Conservation (phyloP, 2,329 filamentous ascomycete species). For the Fusarium algeriense region DNA sequence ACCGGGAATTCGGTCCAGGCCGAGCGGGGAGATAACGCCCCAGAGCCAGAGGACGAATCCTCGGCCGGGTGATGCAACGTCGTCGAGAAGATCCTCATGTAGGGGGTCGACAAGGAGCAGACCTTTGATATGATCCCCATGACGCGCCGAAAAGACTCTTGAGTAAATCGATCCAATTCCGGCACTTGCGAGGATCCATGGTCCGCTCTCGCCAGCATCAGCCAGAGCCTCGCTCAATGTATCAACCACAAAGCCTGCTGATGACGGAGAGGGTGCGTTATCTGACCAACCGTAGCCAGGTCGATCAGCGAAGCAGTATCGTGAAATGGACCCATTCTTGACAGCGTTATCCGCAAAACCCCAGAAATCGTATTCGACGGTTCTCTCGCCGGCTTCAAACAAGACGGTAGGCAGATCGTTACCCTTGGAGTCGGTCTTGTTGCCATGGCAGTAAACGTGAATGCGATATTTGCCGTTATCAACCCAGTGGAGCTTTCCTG, state of each 20-base stretch:
- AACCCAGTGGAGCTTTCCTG: slow-evolving; percentile 82
- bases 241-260: slow-evolving; percentile 91
- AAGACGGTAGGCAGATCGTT: slow-evolving; percentile 79
- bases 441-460: slow-evolving; percentile 86
- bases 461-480: slow-evolving; percentile 87
- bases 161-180: slow-evolving; percentile 91
- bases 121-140: slow-evolving; percentile 79
- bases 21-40: slow-evolving; percentile 87
- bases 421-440: slow-evolving; percentile 68
- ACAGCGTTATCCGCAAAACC: slow-evolving; percentile 82
- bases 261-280: slow-evolving; percentile 92
- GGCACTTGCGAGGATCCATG: slow-evolving; percentile 88
- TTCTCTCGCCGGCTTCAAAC: slow-evolving; percentile 84
- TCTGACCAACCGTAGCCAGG: slow-evolving; percentile 90
- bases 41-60: slow-evolving; percentile 90
- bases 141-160: slow-evolving; percentile 89
- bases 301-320: slow-evolving; percentile 96
- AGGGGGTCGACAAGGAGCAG: slow-evolving; percentile 88
- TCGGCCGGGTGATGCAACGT: slow-evolving; percentile 73
- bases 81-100: slow-evolving; percentile 85
- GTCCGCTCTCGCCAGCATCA: slow-evolving; percentile 82
- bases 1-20: slow-evolving; percentile 82
- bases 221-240: slow-evolving; percentile 88
- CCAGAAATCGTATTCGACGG: slow-evolving; percentile 83
- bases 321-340: slow-evolving; percentile 82